Percentiles rank a stretch among this genome's conserved stretches.
Conservation (phyloP, 2,329 filamentous ascomycete genomes). For the Cercospora zeae-maydis region DNA sequence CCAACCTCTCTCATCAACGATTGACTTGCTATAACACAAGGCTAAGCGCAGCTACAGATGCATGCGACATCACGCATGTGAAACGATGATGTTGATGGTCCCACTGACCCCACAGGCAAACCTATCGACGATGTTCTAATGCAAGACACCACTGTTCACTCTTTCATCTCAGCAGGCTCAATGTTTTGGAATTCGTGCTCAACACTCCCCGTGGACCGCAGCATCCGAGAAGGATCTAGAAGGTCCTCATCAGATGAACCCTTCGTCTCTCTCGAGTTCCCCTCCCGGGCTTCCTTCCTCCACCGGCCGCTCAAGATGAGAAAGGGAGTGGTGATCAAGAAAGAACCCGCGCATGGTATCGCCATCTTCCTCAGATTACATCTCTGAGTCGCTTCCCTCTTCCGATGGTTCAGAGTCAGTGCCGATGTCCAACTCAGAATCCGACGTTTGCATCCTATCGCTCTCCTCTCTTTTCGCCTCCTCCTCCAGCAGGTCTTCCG, state of each 20-base stretch:
- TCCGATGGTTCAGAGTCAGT: background rate
- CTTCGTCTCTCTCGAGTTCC: background rate
- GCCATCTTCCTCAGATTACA: too few species aligned
- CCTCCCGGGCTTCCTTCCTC: background rate
- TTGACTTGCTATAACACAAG: too few species aligned
- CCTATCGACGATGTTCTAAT: too few species aligned
- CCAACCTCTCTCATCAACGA: background rate
- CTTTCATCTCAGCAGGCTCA: background rate
- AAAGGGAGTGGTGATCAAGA: too few species aligned
- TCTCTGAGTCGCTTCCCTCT: too few species aligned
- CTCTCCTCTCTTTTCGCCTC: background rate
- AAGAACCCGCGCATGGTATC: too few species aligned
- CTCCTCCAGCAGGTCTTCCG: background rate
- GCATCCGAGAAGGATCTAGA: background rate
- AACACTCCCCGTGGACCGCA: background rate
- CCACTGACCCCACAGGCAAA: too few species aligned
- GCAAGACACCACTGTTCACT: background rate
- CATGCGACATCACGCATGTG: too few species aligned
- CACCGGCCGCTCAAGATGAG: background rate
- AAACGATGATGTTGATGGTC: too few species aligned
- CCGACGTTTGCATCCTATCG: background rate
- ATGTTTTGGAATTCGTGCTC: background rate
- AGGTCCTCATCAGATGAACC: background rate
- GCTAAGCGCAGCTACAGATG: too few species aligned
- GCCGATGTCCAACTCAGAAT: background rate